Evolutionary conservation across 2,329 filamentous ascomycete species (phyloP).

Genomic region (Pseudogymnoascus destructans): DNA sequence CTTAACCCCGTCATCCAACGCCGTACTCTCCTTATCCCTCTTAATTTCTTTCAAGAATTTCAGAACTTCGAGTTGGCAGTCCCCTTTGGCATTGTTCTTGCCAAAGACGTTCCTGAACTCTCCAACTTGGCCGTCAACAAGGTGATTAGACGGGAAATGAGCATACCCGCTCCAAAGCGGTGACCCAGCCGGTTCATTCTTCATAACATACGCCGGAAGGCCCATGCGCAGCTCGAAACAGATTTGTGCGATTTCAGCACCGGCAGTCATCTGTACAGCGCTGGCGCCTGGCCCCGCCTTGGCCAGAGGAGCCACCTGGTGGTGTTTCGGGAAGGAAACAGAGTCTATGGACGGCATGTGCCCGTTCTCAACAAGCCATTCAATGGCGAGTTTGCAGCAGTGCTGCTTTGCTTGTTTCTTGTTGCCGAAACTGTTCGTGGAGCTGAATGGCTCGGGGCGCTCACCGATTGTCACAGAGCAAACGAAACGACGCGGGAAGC

Average conservation of each 20-base stretch:
- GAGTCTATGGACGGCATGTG: conserved; percentile 21
- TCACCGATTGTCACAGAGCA: conserved; percentile 19
- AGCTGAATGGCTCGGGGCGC: conserved; percentile 16
- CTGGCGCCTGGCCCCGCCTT: not conserved
- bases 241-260: conserved; percentile 12
- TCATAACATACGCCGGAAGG: conserved; percentile 19
- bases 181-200: conserved; percentile 9
- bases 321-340: conserved; percentile 19
- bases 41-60: conserved; percentile 26
- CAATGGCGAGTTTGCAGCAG: conserved; percentile 24
- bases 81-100: conserved; percentile 34
- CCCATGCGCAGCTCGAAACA: conserved; percentile 19
- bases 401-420: conserved; percentile 25
- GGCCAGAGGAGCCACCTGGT: conserved; percentile 3
- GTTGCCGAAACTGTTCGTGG: conserved; percentile 15
- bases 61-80: conserved; percentile 30
- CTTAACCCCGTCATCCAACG: conserved; percentile 10
- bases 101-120: conserved; percentile 30
- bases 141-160: conserved; percentile 20
- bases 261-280: not conserved
- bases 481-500: conserved; percentile 5
- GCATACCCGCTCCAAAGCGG: conserved; percentile 21
- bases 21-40: conserved; percentile 12
- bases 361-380: conserved; percentile 22
- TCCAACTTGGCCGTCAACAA: conserved; percentile 10